These are phyloP conservation scores for Fusarium avenaceum DNA, from an alignment of 2,329 filamentous ascomycete genomes.

Conservation along the genomic window DNA sequence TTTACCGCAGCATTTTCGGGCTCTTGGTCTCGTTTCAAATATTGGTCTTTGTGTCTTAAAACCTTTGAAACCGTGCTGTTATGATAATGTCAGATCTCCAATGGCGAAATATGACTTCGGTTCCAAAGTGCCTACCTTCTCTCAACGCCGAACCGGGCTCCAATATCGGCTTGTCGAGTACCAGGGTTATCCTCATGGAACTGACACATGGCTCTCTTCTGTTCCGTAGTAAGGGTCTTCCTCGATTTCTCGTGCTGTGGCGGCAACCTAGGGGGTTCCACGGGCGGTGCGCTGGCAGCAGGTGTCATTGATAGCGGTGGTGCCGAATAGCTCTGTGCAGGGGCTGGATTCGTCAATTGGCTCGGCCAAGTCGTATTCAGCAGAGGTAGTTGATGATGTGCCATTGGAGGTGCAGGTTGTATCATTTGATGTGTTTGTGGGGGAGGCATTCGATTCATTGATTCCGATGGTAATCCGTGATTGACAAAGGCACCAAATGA, in stretches of 20 bases:
- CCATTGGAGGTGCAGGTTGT: constrained; percentile 59
- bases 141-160: constrained; percentile 94
- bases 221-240: constrained; percentile 90
- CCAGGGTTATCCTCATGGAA: constrained; percentile 92
- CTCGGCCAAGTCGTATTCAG: constrained; percentile 85
- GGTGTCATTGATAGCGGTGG: constrained; percentile 71
- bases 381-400: constrained; percentile 74
- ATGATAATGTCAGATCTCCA: constrained; percentile 48
- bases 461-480: constrained; percentile 65
- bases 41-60: constrained; percentile 93
- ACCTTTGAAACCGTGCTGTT: constrained; percentile 98
- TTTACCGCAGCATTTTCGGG: constrained; percentile 76
- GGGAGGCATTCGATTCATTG: constrained; percentile 67
- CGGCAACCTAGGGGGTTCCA: constrained; percentile 48
- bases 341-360: constrained; percentile 79
- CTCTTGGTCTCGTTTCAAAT: constrained; percentile 86
- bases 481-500: constrained; percentile 69
- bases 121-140: constrained; percentile 77
- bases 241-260: constrained; percentile 73
- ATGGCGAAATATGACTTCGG: constrained; percentile 21
- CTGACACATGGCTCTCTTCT: constrained; percentile 92
- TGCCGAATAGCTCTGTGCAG: constrained; percentile 67
- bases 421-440: constrained; percentile 59
- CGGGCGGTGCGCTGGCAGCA: constrained; percentile 64
- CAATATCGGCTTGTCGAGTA: constrained; percentile 96